phyloP scores from a whole-genome alignment of 2,329 filamentous ascomycete species.

The Colletotrichum abscissum region DNA sequence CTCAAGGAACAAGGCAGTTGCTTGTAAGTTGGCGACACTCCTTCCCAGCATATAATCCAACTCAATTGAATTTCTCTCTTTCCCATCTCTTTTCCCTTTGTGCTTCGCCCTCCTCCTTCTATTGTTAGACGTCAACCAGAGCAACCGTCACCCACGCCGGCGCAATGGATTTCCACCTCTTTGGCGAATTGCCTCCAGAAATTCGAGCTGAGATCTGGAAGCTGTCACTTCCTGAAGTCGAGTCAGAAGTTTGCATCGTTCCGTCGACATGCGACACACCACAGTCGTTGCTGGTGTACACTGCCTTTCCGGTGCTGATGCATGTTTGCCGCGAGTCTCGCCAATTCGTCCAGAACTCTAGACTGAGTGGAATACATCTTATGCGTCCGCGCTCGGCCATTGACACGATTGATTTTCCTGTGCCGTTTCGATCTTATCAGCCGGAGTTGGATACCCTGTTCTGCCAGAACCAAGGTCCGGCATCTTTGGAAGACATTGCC shows the following conservation, averaged over 20 bases:
- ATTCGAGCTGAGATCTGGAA: background rate
- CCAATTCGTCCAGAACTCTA: background rate
- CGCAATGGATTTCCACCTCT: background rate
- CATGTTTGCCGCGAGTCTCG: conserved; percentile 19
- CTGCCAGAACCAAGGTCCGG: background rate
- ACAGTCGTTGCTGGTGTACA: conserved; percentile 10
- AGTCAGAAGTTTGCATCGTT: conserved; percentile 14
- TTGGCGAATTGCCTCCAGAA: conserved; percentile 1
- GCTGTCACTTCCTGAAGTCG: conserved; percentile 3
- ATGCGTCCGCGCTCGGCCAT: background rate
- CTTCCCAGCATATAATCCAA: background rate
- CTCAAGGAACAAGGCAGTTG: background rate
- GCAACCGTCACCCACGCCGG: background rate
- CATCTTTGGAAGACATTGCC: background rate
- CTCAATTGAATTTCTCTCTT: background rate
- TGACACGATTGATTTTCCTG: background rate
- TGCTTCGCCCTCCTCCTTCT: background rate
- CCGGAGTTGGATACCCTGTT: conserved; percentile 5
- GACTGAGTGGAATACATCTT: background rate
- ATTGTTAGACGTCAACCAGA: background rate
- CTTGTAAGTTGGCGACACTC: background rate
- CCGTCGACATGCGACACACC: background rate
- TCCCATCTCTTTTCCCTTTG: background rate
- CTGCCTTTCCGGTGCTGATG: conserved; percentile 15
- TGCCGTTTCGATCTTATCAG: background rate